phyloP scores from a whole-genome alignment of 1,139 yeast species.

The Schwanniomyces etchellsii region DNA sequence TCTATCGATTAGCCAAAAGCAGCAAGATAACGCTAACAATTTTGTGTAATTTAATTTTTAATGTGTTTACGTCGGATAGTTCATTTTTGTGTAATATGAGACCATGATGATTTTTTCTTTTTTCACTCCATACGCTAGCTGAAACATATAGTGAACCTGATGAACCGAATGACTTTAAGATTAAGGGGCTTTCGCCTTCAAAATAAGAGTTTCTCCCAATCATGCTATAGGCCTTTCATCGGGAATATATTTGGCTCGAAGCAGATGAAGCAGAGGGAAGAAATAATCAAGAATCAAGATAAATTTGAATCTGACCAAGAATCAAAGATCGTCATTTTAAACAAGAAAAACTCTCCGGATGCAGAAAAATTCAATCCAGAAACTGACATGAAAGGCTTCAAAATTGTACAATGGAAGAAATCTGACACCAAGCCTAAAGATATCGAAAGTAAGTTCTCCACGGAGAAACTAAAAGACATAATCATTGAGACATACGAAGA shows the following conservation, averaged over 20 bases:
- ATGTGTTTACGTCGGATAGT: too few relatives aligned
- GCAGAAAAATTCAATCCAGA: constrained; percentile 20
- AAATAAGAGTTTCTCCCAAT: constrained; percentile 1
- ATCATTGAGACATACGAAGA: constrained; percentile 22
- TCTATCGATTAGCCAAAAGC: too few relatives aligned
- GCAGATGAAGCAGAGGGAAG: constrained; percentile 18
- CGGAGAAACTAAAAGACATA: constrained; percentile 18
- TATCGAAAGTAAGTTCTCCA: constrained; percentile 24
- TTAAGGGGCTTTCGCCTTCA: not conserved
- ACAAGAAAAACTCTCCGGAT: constrained; percentile 30
- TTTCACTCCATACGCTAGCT: too few relatives aligned
- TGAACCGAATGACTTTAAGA: too few relatives aligned
- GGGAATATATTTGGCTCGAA: constrained; percentile 18
- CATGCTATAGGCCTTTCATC: constrained; percentile 6
- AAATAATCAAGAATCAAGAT: constrained; percentile 37
- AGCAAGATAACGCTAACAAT: too few relatives aligned
- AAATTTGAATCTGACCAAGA: constrained; percentile 28
- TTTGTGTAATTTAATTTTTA: too few relatives aligned
- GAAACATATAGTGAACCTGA: too few relatives aligned
- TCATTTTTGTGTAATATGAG: too few relatives aligned
- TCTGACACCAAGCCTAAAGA: constrained; percentile 17
- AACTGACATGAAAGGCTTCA: constrained; percentile 31
- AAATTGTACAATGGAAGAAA: constrained; percentile 32
- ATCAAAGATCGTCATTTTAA: constrained; percentile 32
- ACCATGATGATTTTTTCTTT: too few relatives aligned